Base-by-base conservation (phyloP, 164 flowering plant genomes). In the Kingdonia uniflora region DNA sequence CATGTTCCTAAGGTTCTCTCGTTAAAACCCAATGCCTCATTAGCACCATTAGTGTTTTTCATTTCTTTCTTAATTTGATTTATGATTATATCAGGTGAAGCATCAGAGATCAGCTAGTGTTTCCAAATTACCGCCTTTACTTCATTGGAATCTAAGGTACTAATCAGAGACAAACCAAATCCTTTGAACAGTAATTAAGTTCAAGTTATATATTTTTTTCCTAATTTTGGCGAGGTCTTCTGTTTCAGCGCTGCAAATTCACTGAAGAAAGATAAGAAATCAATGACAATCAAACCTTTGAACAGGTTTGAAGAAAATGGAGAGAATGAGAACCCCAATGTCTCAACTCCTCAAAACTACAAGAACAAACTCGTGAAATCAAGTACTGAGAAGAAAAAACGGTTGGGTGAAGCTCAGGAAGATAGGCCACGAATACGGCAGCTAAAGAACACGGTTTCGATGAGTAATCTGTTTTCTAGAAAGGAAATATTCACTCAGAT, bases 301-400 rank as follows among this genome's bases (percentile, higher is more conserved):
- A 41, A 58, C 19, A 48, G 22, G n/a, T 42, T 59, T 57, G 66
- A 23, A 14, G 73, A 72, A 51, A 82, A 76, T 26, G 41, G 59
- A 24, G 95, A 90, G 66, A 85, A 87, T 61, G 80, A 73, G 56
- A 71, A 87, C 42, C 95, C 96, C 0, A 87, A 85, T 60, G 50
- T 59, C 14, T 52, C 64, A 14, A 69, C 78, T 21, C 38, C 62
- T 49, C 65, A 56, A 11, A 35, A 14, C 62, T 58, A 56, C 48
- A 64, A 66, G 37, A 25, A 46, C 44, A 74, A 72, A 52, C 29
- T 62, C 13, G 5, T 56, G 44, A 80, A 81, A 68, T 81, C 81
- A 29, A 29, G 35, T 29, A 8, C 35, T 29, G 8, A 4, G 35
- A 29, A 29, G 35, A 8, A 29, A 29, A 29, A 29, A 29, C 6